Percentiles rank a stretch among this genome's conserved stretches.
These are phyloP conservation scores for Kregervanrija delftensis DNA, from an alignment of 805 yeast genomes.

Conservation along the genomic window DNA sequence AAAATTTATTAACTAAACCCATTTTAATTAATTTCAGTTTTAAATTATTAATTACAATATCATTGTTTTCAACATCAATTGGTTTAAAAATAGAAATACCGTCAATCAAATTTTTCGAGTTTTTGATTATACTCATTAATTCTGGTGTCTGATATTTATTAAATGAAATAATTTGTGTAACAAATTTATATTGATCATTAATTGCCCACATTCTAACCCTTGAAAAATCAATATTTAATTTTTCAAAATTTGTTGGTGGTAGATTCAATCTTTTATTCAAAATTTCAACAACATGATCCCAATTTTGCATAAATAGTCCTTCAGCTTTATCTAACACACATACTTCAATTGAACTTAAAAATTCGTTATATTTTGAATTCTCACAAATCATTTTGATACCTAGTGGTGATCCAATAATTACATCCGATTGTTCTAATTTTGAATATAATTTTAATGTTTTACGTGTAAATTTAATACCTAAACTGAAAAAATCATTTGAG, in stretches of 20 bases:
- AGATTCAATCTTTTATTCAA: conserved; percentile 63
- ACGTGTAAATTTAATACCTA: conserved; percentile 88
- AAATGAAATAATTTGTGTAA: conserved; percentile 76
- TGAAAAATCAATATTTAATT: conserved; percentile 72
- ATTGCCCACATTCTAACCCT: conserved; percentile 90
- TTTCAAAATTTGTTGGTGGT: conserved; percentile 65
- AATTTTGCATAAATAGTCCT: conserved; percentile 84
- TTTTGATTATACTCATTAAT: conserved; percentile 53
- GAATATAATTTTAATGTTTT: conserved; percentile 80
- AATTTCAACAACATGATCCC: conserved; percentile 72
- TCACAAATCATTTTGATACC: conserved; percentile 65
- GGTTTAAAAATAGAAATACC: conserved; percentile 58
- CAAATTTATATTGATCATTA: conserved; percentile 65
- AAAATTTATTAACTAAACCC: conserved; percentile 26
- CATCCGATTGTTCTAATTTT: conserved; percentile 76
- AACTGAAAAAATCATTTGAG: conserved; percentile 82
- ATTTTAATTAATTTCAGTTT: conserved; percentile 34
- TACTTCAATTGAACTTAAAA: conserved; percentile 82
- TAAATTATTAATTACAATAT: conserved; percentile 49
- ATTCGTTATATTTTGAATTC: conserved; percentile 57
- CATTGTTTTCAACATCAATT: conserved; percentile 34
- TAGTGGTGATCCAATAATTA: conserved; percentile 85
- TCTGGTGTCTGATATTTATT: conserved; percentile 77
- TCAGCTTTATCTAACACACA: conserved; percentile 77
- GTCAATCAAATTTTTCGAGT: conserved; percentile 34